Evolutionary conservation across 192 early-diverging fungal genomes (phyloP), one percentile per base, ranked within the genome.

Genomic region (Physocladia obscura): DNA sequence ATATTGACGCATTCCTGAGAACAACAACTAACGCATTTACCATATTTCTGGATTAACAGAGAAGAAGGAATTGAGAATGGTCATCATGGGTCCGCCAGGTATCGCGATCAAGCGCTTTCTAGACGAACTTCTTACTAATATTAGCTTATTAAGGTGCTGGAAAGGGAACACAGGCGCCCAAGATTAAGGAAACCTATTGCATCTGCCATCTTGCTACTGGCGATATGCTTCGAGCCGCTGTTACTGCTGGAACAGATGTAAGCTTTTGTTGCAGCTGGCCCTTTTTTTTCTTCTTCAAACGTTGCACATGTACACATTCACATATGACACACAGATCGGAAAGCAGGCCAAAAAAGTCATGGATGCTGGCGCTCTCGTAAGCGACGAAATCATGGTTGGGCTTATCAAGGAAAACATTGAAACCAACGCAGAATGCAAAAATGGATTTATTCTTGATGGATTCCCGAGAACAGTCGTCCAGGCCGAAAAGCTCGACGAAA

Each of bases 381-480:
- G 88, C 70, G 97, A 99, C 83, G 97, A 99, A 77, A 97, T 99
- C 81, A 91, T 99, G 86, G 92, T 99, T 60, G 88, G 85, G 73
- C 89, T 99, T 83, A 99, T 99, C 84, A 79, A 92, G 79, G 93
- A 98, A 62, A 98, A 99, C 86, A 81, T 99, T 62, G 89, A 94
- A 64, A 89, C 86, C 78, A 98, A 98, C 88, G 60, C 85, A 47
- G 94, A 93, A 79, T 99, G 97, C 90, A 90, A 90, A 81, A 92
- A 93, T 72, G 97, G 97, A 24, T 99, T 99, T 81, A 99, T 99
- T 71, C 85, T 99, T 32, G 97, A 99, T 79, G 97, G 97, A 19
- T 99, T 99, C 89, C 97, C 97, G 63, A 91, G 97, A 69, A 99
- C 97, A 36, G 94, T 97, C 60, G 87, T 89, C 38, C 97, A 99